Evolutionary conservation across 2,329 filamentous ascomycete species (phyloP), one percentile per base, ranked within the genome.

Genomic region (Epichloe sylvatica): DNA sequence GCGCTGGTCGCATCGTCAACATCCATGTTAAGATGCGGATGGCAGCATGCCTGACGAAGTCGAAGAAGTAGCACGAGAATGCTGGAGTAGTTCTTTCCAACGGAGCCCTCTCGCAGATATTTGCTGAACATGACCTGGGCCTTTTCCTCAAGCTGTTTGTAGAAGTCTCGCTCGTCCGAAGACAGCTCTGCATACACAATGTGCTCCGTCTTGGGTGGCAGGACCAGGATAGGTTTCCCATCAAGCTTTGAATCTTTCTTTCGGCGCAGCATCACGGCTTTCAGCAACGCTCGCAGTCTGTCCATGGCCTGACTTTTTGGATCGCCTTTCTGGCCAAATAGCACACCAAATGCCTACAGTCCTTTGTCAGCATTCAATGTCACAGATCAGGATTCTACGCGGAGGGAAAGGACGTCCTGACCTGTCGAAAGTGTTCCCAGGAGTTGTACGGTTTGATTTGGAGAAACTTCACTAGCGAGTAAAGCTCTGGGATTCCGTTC

Each of bases 1-100:
- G 67, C 67, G 7, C 52, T 47, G 40, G 30, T 30, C 12, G 61
- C 54, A 59, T 70, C 57, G 61, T 68, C 55, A 57, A 66, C 61
- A 51, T 63, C 62, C 1, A 62, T 49, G 46, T 60, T 63, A 8
- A 65, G 54, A 50, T 59, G 58, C 5, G 60, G 58, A 42, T 65
- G 56, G 55, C 69, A 67, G 58, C 71, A 76, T 56, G 86, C 80
- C 65, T 95, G 89, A 6, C 90, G 81, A 57, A 95, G 76, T 21
- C 90, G 82, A 8, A 95, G 76, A 6, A 95, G 72, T 17, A 95
- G 72, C 8, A 94, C 83, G 21, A 96, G 71, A 41, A 94, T 82
- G 55, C 83, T 84, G 7, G 83, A 84, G 61, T 95, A 95, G 51
- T 62, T 74, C 71, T 64, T 73, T 73, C 74, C 81, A 66, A 92